These are phyloP conservation scores for Pichia cabralensis DNA, from an alignment of 805 yeast genomes.

Conservation along the genomic window DNA sequence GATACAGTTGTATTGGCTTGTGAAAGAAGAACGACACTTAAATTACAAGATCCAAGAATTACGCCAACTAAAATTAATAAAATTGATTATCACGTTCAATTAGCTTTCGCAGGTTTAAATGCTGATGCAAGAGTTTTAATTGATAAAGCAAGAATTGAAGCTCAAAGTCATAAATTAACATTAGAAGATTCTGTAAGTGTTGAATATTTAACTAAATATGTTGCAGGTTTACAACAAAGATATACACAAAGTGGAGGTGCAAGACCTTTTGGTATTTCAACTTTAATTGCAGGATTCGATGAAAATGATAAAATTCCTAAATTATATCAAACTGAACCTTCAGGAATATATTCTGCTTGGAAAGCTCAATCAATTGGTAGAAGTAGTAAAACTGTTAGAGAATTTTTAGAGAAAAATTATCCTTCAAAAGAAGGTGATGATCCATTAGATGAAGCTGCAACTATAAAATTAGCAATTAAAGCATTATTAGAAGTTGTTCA, in stretches of 20 bases:
- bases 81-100: conserved; percentile 79
- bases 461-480: conserved; percentile 74
- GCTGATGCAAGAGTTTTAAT: conserved; percentile 96
- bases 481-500: conserved; percentile 92
- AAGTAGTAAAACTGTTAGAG: conserved; percentile 89
- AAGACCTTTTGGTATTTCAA: conserved; percentile 94
- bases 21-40: conserved; percentile 90
- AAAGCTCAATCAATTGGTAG: conserved; percentile 96
- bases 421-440: conserved; percentile 15
- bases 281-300: conserved; percentile 93
- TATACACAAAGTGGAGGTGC: conserved; percentile 98
- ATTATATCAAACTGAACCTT: conserved; percentile 92
- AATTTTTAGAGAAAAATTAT: conserved; percentile 86
- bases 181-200: conserved; percentile 88
- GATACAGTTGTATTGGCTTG: conserved; percentile 89
- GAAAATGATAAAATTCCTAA: conserved; percentile 71
- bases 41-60: conserved; percentile 91
- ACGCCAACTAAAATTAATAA: conserved; percentile 92
- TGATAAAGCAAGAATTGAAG: conserved; percentile 93
- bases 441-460: conserved; percentile 47
- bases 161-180: conserved; percentile 89
- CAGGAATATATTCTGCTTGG: conserved; percentile 97
- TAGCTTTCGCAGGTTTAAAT: conserved; percentile 94
- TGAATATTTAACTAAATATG: conserved; percentile 85
- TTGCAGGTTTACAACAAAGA: conserved; percentile 96